Conservation (phyloP, 805 yeast species). For the Wickerhamomyces queroliae region DNA sequence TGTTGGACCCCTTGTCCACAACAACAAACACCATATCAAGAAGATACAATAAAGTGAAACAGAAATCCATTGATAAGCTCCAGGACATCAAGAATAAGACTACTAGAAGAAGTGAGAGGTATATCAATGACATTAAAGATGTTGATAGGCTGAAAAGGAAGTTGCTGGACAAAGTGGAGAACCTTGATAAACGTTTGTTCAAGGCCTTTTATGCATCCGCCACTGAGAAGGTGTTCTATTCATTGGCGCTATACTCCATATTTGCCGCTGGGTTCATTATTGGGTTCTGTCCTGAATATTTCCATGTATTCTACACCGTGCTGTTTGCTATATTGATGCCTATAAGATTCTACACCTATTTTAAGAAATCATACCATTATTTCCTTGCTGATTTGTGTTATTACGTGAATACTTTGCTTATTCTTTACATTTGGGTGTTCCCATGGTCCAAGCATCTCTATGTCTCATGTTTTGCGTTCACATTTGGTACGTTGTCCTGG, state of each 20-base stretch:
- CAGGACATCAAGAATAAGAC: conserved; percentile 17
- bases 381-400: conserved; percentile 92
- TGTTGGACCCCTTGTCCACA: conserved; percentile 24
- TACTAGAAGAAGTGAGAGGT: conserved; percentile 12
- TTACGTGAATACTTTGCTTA: conserved; percentile 69
- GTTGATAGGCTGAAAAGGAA: conserved; percentile 21
- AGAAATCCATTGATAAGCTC: conserved; percentile 14
- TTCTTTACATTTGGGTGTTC: conserved; percentile 75
- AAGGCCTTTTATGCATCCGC: conserved; percentile 36
- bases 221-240: conserved; percentile 77
- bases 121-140: conserved; percentile 16
- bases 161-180: conserved; percentile 27
- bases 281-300: conserved; percentile 70
- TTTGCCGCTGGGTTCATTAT: conserved; percentile 70
- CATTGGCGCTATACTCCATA: conserved; percentile 61
- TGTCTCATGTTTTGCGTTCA: conserved; percentile 77
- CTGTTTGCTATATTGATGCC: conserved; percentile 69
- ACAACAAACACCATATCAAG: conserved; percentile 17
- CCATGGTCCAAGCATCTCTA: conserved; percentile 72
- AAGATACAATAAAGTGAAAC: conserved; percentile 20
- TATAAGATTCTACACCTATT: conserved; percentile 75
- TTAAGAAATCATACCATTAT: conserved; percentile 74
- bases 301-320: conserved; percentile 70
- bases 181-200: conserved; percentile 31
- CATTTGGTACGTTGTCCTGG: conserved; percentile 86